phyloP scores from a whole-genome alignment of 208 protist genomes.

The Leishmania amazonensis region DNA sequence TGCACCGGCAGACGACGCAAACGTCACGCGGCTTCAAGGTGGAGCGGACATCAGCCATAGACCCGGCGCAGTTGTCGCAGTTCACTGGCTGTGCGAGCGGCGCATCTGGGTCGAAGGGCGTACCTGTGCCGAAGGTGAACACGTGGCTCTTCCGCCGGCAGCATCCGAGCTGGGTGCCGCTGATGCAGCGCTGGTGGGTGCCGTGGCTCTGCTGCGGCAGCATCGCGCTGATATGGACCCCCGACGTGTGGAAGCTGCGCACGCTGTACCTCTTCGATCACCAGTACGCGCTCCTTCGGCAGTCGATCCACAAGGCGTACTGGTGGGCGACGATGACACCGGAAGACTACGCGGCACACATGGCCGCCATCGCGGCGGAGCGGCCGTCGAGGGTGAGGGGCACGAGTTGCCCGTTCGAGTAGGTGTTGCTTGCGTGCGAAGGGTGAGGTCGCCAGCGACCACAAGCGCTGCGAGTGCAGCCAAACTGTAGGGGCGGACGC shows the following conservation, averaged over 20 bases:
- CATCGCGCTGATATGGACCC: conserved; percentile 67
- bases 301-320: conserved; percentile 73
- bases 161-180: conserved; percentile 72
- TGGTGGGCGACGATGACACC: conserved; percentile 71
- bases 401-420: conserved; percentile 69
- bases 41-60: conserved; percentile 60
- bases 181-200: conserved; percentile 89
- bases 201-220: conserved; percentile 60
- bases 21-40: conserved; percentile 42
- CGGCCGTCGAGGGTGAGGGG: conserved; percentile 44
- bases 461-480: neutral
- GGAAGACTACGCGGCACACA: conserved; percentile 63
- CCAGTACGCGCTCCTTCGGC: conserved; percentile 68
- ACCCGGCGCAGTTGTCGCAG: conserved; percentile 14
- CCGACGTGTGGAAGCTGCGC: conserved; percentile 87
- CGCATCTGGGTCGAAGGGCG: neutral
- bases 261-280: conserved; percentile 70
- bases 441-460: neutral
- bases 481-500: neutral
- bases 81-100: conserved; percentile 1
- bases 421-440: neutral
- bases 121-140: conserved; percentile 39
- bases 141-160: conserved; percentile 79
- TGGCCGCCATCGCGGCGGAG: conserved; percentile 53
- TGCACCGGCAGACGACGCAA: conserved; percentile 38